Base-by-base conservation (phyloP, 1,284 basidiomycete species). In the Austroboletus niveus region DNA sequence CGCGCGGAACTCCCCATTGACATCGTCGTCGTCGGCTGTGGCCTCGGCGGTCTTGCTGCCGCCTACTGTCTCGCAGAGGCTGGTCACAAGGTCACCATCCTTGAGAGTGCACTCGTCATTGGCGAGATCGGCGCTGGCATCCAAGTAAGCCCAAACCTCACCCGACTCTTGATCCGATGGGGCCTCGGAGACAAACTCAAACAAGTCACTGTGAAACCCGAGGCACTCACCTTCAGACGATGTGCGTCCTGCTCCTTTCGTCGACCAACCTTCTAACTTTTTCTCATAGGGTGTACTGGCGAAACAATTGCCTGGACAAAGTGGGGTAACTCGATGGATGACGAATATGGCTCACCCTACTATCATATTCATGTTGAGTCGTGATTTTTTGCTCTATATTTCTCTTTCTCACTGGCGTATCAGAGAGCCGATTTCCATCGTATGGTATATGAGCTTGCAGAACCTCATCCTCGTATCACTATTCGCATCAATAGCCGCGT, bases 361-460 rank as follows among this genome's bases (percentile, higher is more conserved):
- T 81, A 77, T 58, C 76, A 80, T 56, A 72, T 81, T 30, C 79
- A 81, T 50, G 77, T 74, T 59, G 36, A 47, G 55, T 57, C 8
- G 1, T 11, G 5, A 4, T 22, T 11, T 30, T 7, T 24, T 10
- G 1, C 15, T 8, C 2, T 20, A 5, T 11, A 1, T 5, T 3
- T 20, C 6, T 34, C 8, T 14, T 22, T 39, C 29, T 42, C 17
- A 51, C 46, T 8, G 5, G 27, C 12, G 7, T 29, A 22, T 63
- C 55, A 79, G 76, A 72, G 81, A 51, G 78, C 75, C 22, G 80
- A 84, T 57, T 70, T 82, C 14, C 75, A 78, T 50, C 63, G 65
- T 10, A 66, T 81, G 38, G 59, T 82, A 5, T 70, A 68, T 44
- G 72, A 75, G 4, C 63, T 76, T 5, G 75, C 76, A 11, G 59